A percentile compares a stretch with the other conserved stretches of the same genome.
These are phyloP conservation scores for Coprinopsis marcescibilis DNA, from an alignment of 768 basidiomycete genomes.

Conservation along the genomic window DNA sequence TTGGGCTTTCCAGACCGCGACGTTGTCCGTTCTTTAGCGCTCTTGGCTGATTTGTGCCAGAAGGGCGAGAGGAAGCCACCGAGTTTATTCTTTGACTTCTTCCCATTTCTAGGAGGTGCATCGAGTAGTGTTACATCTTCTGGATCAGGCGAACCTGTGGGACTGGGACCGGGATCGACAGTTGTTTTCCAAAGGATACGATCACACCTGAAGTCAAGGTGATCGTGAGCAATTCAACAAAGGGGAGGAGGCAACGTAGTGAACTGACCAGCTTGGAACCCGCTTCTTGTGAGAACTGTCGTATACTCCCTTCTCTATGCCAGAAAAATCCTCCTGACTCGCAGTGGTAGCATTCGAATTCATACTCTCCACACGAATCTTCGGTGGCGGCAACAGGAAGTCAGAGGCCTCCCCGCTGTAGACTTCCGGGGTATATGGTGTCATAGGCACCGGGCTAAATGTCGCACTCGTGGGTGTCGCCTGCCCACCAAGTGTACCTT, in stretches of 20 bases:
- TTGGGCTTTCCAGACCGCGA: background rate
- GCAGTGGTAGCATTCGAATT: slow-evolving; percentile 24
- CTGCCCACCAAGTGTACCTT: slow-evolving; percentile 13
- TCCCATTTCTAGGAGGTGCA: slow-evolving; percentile 29
- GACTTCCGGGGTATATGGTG: slow-evolving; percentile 9
- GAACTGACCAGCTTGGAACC: slow-evolving; percentile 74
- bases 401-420: background rate
- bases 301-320: slow-evolving; percentile 58
- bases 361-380: slow-evolving; percentile 27
- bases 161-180: slow-evolving; percentile 35
- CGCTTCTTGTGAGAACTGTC: slow-evolving; percentile 78
- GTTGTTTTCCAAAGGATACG: slow-evolving; percentile 81
- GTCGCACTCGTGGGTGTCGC: slow-evolving; percentile 11
- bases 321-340: slow-evolving; percentile 29
- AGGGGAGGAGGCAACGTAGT: slow-evolving; percentile 16
- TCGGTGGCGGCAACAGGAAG: slow-evolving; percentile 15
- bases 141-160: slow-evolving; percentile 16
- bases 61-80: slow-evolving; percentile 1
- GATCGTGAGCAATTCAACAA: background rate
- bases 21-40: background rate
- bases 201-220: slow-evolving; percentile 57
- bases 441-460: slow-evolving; percentile 14
- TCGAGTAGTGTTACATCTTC: slow-evolving; percentile 28
- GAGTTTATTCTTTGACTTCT: slow-evolving; percentile 11
- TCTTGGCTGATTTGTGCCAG: background rate